Conservation (phyloP, 2,329 filamentous ascomycete species). For the Fusarium sp. region DNA sequence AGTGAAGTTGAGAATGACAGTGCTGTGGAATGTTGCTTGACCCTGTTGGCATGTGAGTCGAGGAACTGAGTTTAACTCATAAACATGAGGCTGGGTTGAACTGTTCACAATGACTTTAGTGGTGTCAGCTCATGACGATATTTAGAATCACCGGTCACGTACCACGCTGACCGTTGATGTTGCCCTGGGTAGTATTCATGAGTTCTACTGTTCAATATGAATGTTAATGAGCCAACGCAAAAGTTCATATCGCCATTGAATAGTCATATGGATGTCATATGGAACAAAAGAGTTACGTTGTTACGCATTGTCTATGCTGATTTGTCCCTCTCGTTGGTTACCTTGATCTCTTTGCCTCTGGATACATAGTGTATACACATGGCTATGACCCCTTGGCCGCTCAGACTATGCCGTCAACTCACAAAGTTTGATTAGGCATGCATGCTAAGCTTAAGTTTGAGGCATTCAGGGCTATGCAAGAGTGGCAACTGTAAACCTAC, state of each 20-base stretch:
- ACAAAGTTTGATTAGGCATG: not conserved
- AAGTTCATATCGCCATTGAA: not conserved
- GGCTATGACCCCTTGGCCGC: not conserved
- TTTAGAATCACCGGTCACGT: not conserved
- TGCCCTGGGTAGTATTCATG: not conserved
- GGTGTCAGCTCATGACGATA: not conserved
- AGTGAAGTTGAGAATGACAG: not conserved
- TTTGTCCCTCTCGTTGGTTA: not conserved
- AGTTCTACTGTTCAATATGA: not conserved
- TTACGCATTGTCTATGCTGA: not conserved
- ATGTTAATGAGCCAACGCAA: not conserved
- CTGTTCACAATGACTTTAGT: not conserved
- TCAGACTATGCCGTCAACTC: not conserved
- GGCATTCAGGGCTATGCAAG: not conserved
- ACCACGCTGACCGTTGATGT: not conserved
- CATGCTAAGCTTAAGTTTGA: not conserved
- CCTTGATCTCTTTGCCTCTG: not conserved
- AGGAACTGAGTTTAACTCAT: not conserved
- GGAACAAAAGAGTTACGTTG: not conserved
- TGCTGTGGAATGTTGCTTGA: not conserved
- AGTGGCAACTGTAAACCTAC: not conserved
- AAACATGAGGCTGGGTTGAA: not conserved
- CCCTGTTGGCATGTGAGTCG: not conserved
- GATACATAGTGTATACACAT: not conserved
- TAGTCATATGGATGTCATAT: not conserved